Evolutionary conservation across 306 rosid genomes (phyloP), one percentile per base, ranked within the genome.

Genomic region (Argentina anserina): DNA sequence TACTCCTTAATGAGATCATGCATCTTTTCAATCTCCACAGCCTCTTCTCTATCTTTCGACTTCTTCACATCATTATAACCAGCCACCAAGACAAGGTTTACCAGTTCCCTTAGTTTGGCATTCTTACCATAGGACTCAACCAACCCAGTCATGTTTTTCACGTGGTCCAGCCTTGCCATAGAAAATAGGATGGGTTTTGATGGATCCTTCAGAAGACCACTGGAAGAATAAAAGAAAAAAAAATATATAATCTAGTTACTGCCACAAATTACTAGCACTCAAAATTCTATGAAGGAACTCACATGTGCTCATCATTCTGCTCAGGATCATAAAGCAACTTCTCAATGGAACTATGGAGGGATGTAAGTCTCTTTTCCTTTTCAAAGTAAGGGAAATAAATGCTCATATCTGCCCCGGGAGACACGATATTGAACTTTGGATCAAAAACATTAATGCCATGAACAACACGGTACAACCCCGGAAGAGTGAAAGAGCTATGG

Each of bases 401-500:
- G 72, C 73, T 9, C 94, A 83, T 81, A 79, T 91, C 98, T 41
- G 98, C 96, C 80, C 98, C 98, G 64, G 98, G 98, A 77, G 98
- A 94, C 79, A 94, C 95, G 23, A 89, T 94, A 75, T 94, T 91
- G 86, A 94, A 94, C 96, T 94, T 94, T 69, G 98, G 96, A 82
- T 94, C 99, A 79, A 94, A 91, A 74, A 91, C 97, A 86, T 94
- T 85, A 81, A 94, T 88, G 64, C 99, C 99, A 50, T 94, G 96
- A 72, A 94, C 97, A 70, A 94, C 99, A 80, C 95, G 87, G 33
- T 91, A 94, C 14, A 88, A 89, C 67, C 95, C 93, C 17, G 97
- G 97, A 80, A 94, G 96, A 71, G 97, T 94, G 80, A 91, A 94
- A 52, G 90, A 83, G 55, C 82, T 41, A 84, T 91, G 98, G 85